phyloP scores from a whole-genome alignment of 2,329 filamentous ascomycete species.

The Sporothrix protearum region DNA sequence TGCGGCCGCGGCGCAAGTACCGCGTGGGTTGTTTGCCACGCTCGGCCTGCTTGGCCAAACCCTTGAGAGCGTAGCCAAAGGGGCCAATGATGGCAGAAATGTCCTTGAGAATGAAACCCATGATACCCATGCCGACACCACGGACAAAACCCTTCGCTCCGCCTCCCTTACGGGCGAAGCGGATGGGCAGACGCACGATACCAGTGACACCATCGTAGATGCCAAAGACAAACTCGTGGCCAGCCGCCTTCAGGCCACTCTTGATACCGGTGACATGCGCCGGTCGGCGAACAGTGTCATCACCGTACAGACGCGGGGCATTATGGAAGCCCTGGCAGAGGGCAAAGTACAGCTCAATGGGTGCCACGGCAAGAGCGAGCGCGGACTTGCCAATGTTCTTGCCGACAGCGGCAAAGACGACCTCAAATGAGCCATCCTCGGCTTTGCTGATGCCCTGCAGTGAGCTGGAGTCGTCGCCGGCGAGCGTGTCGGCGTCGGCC shows the following conservation, averaged over 20 bases:
- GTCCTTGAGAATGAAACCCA: conserved; percentile 62
- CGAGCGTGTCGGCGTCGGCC: conserved; percentile 20
- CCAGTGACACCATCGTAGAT: conserved; percentile 64
- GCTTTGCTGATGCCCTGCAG: conserved; percentile 30
- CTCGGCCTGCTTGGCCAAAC: conserved; percentile 57
- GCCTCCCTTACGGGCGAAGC: conserved; percentile 54
- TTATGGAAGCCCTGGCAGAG: conserved; percentile 69
- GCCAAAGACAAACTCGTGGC: conserved; percentile 59
- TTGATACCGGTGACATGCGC: conserved; percentile 61
- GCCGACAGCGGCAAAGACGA: conserved; percentile 50
- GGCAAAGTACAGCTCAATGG: conserved; percentile 58
- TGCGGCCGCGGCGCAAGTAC: conserved; percentile 55
- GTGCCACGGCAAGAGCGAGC: conserved; percentile 51
- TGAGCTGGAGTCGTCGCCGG: conserved; percentile 27
- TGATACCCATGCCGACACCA: conserved; percentile 61
- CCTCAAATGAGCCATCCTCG: conserved; percentile 36
- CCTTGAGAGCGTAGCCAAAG: conserved; percentile 61
- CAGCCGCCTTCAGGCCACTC: conserved; percentile 59
- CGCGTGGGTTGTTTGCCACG: conserved; percentile 51
- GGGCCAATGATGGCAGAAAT: conserved; percentile 59
- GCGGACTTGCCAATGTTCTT: conserved; percentile 51
- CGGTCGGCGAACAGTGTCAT: conserved; percentile 63
- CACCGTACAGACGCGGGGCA: conserved; percentile 65
- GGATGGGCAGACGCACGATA: conserved; percentile 56
- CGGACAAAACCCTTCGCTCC: conserved; percentile 43